Evolutionary conservation across 768 basidiomycete genomes (phyloP).

Genomic region (Lactifluus subvellereus): DNA sequence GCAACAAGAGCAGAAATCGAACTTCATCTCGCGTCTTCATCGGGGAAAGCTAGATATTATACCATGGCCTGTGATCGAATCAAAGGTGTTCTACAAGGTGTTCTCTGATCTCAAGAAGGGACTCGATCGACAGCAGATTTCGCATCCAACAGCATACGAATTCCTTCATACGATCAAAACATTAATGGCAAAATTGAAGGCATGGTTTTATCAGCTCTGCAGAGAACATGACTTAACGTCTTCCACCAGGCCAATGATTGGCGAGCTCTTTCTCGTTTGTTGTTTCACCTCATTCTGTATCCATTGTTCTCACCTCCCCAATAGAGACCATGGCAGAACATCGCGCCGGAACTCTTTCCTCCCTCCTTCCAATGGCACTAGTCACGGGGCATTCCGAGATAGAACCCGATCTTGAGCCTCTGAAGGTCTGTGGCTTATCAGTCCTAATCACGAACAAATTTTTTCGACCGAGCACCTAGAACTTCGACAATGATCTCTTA

Average conservation of each 20-base stretch:
- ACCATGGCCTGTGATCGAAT: no score
- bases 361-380: conserved; percentile 43
- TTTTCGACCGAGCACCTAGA: conserved; percentile 30
- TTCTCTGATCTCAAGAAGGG: conserved; percentile 42
- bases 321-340: conserved; percentile 46
- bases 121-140: conserved; percentile 44
- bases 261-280: conserved; percentile 55
- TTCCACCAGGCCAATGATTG: conserved; percentile 50
- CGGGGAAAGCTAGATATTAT: conserved; percentile 29
- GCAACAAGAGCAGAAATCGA: conserved; percentile 51
- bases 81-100: conserved; percentile 34
- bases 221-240: not conserved
- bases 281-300: not conserved
- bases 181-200: conserved; percentile 62
- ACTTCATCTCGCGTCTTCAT: conserved; percentile 57
- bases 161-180: conserved; percentile 55
- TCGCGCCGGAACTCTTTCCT: conserved; percentile 34
- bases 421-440: conserved; percentile 37
- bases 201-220: not conserved
- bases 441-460: not conserved
- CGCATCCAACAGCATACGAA: conserved; percentile 45
- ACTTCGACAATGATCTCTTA: conserved; percentile 43
- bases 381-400: conserved; percentile 42
- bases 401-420: conserved; percentile 40
- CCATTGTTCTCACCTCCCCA: not conserved